Evolutionary conservation across 2,329 filamentous ascomycete species (phyloP).

Genomic region (Cercospora sp.): DNA sequence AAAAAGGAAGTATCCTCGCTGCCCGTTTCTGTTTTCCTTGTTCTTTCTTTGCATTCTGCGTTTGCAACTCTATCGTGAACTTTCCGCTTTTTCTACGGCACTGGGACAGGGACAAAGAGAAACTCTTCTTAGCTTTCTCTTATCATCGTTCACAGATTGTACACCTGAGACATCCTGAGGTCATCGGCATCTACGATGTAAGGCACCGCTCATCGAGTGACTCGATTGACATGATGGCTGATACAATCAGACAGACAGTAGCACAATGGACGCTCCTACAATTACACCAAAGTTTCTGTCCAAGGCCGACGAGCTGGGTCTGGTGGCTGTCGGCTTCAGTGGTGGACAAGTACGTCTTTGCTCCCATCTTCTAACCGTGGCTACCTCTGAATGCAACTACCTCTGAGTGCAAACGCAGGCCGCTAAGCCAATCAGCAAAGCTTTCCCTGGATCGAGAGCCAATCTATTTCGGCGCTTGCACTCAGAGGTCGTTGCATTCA

Average conservation of each 20-base stretch:
- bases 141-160: not conserved
- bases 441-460: too few relatives aligned
- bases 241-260: not conserved
- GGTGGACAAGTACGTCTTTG: slow-evolving; percentile 74
- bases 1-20: slow-evolving; percentile 8
- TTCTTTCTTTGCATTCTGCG: not conserved
- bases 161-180: slow-evolving; percentile 1
- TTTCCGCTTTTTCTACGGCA: not conserved
- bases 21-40: not conserved
- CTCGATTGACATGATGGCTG: not conserved
- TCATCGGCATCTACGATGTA: not conserved
- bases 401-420: too few relatives aligned
- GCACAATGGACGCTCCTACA: slow-evolving; percentile 52
- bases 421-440: too few relatives aligned
- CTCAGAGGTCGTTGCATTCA: too few relatives aligned
- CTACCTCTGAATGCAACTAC: too few relatives aligned
- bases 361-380: not conserved
- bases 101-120: not conserved
- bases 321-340: slow-evolving; percentile 94
- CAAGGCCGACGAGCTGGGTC: slow-evolving; percentile 75
- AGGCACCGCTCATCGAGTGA: not conserved
- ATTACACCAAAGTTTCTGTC: slow-evolving; percentile 74
- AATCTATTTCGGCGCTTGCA: too few relatives aligned
- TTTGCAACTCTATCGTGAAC: slow-evolving; percentile 6
- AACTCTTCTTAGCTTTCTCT: not conserved